These are phyloP conservation scores for Rhypophila decipiens DNA, from an alignment of 495 filamentous ascomycete species.

Conservation along the genomic window DNA sequence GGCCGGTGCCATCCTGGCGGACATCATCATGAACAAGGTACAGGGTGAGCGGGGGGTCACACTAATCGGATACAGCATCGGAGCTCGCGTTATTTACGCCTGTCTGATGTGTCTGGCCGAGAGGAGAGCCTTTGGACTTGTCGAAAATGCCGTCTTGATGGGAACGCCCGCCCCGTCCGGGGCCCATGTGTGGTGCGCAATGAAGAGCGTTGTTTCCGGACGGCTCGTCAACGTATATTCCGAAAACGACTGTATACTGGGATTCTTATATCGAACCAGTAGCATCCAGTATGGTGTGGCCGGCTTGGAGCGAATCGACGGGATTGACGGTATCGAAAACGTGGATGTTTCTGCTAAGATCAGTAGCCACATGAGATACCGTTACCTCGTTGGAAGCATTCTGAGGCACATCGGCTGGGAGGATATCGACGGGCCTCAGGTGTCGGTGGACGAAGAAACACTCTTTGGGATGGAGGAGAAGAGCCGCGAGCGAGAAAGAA, in stretches of 20 bases:
- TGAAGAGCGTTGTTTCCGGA: constrained; percentile 50
- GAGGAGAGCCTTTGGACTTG: constrained; percentile 72
- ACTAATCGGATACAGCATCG: constrained; percentile 84
- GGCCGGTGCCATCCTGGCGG: constrained; percentile 75
- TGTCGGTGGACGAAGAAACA: constrained; percentile 33
- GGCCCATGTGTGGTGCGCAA: constrained; percentile 43
- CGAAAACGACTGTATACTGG: constrained; percentile 53
- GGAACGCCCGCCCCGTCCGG: constrained; percentile 70
- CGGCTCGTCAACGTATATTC: constrained; percentile 56
- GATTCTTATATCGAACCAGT: constrained; percentile 50
- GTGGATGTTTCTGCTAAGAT: constrained; percentile 49
- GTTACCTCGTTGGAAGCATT: constrained; percentile 47
- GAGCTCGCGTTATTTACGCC: constrained; percentile 78
- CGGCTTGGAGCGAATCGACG: constrained; percentile 48
- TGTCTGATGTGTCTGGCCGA: constrained; percentile 73
- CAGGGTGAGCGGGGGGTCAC: constrained; percentile 88
- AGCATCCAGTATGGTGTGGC: constrained; percentile 52
- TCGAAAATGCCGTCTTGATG: constrained; percentile 80
- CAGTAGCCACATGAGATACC: constrained; percentile 49
- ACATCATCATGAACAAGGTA: constrained; percentile 78
- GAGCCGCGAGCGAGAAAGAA: constrained; percentile 20
- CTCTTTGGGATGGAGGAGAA: constrained; percentile 20
- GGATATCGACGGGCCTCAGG: constrained; percentile 42
- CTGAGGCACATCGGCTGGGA: constrained; percentile 51
- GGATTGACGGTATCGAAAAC: constrained; percentile 51